Conservation (phyloP, 345 rosid genomes). For the Stellera chamaejasme region DNA sequence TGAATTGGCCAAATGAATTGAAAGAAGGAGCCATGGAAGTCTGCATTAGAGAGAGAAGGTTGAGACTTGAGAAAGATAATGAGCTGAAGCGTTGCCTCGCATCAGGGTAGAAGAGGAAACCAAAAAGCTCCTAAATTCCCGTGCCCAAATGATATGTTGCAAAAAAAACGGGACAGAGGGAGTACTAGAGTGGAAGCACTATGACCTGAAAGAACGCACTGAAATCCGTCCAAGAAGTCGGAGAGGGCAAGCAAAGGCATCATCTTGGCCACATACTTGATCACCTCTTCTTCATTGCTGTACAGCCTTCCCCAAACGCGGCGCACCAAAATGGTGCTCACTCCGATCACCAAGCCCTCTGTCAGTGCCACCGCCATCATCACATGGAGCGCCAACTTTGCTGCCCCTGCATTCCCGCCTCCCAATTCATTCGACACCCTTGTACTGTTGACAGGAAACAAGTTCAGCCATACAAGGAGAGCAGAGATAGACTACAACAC, state of each 20-base stretch:
- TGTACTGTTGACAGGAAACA: conserved; percentile 19
- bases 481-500: neutral
- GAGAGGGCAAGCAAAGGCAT: conserved; percentile 37
- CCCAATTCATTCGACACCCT: conserved; percentile 68
- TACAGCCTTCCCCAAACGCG: conserved; percentile 40
- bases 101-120: too few relatives aligned
- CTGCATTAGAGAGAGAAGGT: too few relatives aligned
- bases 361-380: conserved; percentile 32
- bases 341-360: conserved; percentile 37
- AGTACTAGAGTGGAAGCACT: neutral
- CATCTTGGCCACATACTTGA: conserved; percentile 31
- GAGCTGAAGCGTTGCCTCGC: too few relatives aligned
- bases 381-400: conserved; percentile 34
- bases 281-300: conserved; percentile 37
- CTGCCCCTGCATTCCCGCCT: conserved; percentile 31
- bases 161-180: too few relatives aligned
- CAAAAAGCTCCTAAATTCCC: too few relatives aligned
- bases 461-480: neutral
- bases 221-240: conserved; percentile 39
- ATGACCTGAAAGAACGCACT: conserved; percentile 39
- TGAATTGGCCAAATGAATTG: too few relatives aligned
- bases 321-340: conserved; percentile 26
- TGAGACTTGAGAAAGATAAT: too few relatives aligned
- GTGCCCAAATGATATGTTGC: too few relatives aligned
- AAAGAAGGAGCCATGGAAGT: too few relatives aligned